These are phyloP conservation scores for Catunica adiposa DNA, from an alignment of 2,329 filamentous ascomycete genomes.

Conservation along the genomic window DNA sequence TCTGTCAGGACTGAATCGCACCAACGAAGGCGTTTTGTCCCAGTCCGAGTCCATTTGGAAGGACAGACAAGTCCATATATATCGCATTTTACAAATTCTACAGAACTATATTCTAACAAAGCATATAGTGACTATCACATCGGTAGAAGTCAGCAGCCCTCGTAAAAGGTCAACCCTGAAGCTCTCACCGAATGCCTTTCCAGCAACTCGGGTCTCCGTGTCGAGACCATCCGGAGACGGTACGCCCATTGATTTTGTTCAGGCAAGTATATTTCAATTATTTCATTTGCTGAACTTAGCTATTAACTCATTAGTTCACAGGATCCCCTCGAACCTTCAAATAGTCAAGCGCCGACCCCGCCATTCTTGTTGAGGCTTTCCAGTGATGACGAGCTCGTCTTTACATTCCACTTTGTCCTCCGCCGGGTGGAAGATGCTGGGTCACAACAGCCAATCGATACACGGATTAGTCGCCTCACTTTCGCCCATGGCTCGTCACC, in stretches of 20 bases:
- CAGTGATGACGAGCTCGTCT: constrained; percentile 83
- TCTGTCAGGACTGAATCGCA: neutral
- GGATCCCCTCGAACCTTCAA: constrained; percentile 3
- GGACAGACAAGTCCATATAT: no score
- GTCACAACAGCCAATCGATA: constrained; percentile 40
- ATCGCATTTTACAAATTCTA: neutral
- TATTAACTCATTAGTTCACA: neutral
- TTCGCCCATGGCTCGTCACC: constrained; percentile 77
- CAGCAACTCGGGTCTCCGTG: constrained; percentile 60
- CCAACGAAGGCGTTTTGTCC: neutral
- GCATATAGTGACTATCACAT: constrained; percentile 64
- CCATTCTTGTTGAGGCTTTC: constrained; percentile 67
- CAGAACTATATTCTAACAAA: neutral
- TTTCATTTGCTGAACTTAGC: neutral
- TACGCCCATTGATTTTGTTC: constrained; percentile 71
- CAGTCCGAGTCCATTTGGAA: neutral
- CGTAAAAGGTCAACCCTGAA: constrained; percentile 61
- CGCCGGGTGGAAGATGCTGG: constrained; percentile 36
- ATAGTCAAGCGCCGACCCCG: constrained; percentile 9
- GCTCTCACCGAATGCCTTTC: constrained; percentile 72
- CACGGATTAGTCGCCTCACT: constrained; percentile 72
- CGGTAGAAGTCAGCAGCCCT: constrained; percentile 64
- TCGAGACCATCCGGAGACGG: constrained; percentile 59
- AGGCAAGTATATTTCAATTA: constrained; percentile 39
- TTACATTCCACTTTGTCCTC: constrained; percentile 83